Evolutionary conservation across 495 filamentous ascomycete species (phyloP).

Genomic region (Lepidopterella palustris): DNA sequence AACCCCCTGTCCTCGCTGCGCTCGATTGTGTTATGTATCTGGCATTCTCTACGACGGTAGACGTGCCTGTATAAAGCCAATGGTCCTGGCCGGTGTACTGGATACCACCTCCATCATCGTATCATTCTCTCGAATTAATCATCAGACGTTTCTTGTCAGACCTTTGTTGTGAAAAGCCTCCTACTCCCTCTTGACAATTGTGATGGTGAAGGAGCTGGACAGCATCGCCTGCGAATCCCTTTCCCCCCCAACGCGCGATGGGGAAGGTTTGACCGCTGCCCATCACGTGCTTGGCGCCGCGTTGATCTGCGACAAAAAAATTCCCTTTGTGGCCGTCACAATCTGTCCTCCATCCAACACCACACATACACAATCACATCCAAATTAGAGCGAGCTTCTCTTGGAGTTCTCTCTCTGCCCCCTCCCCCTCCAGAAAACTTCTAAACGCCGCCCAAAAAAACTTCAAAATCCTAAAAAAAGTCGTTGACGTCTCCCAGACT

Average conservation of each 20-base stretch:
- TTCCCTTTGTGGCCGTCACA: slow-evolving; percentile 5
- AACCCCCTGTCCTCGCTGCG: no score
- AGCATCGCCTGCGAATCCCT: no score
- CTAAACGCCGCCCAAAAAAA: slow-evolving; percentile 6
- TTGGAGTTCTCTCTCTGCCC: slow-evolving; percentile 5
- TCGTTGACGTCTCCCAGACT: neutral
- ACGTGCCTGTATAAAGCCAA: no score
- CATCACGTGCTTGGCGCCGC: neutral
- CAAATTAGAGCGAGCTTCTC: slow-evolving; percentile 8
- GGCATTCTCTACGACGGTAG: no score
- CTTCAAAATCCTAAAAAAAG: slow-evolving; percentile 9
- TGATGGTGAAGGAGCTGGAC: no score
- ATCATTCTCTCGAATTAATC: no score
- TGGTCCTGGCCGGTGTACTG: no score
- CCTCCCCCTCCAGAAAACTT: slow-evolving; percentile 9
- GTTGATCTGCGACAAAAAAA: slow-evolving; percentile 3
- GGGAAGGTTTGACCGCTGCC: neutral
- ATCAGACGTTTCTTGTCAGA: no score
- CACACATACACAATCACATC: neutral
- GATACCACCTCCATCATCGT: no score
- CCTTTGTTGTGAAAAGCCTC: no score
- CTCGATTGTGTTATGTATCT: no score
- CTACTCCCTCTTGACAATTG: no score
- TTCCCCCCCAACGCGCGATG: neutral
- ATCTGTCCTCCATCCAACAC: slow-evolving; percentile 4